Base-by-base conservation (phyloP, 1,284 basidiomycete species). In the Naganishia sp. region DNA sequence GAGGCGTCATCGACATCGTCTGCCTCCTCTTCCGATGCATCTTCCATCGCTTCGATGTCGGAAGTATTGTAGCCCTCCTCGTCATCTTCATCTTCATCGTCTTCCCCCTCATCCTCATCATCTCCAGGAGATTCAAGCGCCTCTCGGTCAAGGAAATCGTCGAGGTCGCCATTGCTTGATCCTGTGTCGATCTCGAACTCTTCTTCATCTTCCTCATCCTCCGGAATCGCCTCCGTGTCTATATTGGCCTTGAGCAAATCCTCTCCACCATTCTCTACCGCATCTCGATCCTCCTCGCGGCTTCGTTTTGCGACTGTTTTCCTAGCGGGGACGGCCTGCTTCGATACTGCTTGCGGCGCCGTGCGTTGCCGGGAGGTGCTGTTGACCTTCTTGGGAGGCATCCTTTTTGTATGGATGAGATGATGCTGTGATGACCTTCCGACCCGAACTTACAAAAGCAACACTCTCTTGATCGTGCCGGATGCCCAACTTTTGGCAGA, bases 1-100 rank as follows among this genome's bases (percentile, higher is more conserved):
- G 82, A 83, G 67, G 84, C 84, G 64, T 84, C 84, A 10, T 81
- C 78, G 18, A 43, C 68, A 44, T 68, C 66, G 59, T 13, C 64
- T 67, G 84, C 84, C 63, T 84, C 84, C 11, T 81, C 78, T 15
- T 57, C 70, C 28, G 65, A 68, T 48, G 6, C 63, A 36, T 67
- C 72, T 69, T 78, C 75, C 75, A 80, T 73, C 25, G 70, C 68
- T 44, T 80, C 79, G 45, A 80, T 80, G 68, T 80, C 79, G 2
- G 78, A 79, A 16, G 77, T 76, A 71, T 80, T 80, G 75, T 80
- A 80, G 6, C 79, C 75, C 59, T 78, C 76, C 42, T 79, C 74
- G 48, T 77, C 75, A 23, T 76, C 74, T 67, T 74, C 77, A 70
- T 78, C 80, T 0, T 82, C 80, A 28, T 69, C 69, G 15, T 70